Percentiles rank a stretch among this genome's conserved stretches.
Evolutionary conservation across 1,284 basidiomycete genomes (phyloP).

Genomic region (Phaffia rhodozyma): DNA sequence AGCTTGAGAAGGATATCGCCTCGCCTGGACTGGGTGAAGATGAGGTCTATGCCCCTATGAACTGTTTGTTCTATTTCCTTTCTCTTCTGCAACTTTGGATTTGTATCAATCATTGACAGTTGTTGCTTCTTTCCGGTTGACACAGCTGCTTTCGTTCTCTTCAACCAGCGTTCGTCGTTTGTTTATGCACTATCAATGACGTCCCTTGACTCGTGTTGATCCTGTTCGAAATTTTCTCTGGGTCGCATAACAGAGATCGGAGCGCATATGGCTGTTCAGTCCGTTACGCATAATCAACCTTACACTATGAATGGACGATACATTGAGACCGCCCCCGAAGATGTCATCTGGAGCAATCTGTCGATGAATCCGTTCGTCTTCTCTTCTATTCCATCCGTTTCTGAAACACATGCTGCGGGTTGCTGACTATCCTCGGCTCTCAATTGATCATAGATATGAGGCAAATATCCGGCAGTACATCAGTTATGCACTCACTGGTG

Average conservation of each 20-base stretch:
- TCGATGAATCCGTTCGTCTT: constrained; percentile 52
- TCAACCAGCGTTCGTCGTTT: constrained; percentile 50
- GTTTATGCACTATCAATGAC: too few species aligned
- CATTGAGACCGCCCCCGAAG: constrained; percentile 55
- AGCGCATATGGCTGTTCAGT: constrained; percentile 70
- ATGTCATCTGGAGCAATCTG: constrained; percentile 55
- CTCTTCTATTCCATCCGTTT: not conserved
- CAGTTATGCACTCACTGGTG: constrained; percentile 44
- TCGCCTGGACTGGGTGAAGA: constrained; percentile 23
- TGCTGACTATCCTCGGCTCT: not conserved
- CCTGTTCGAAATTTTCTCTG: too few species aligned
- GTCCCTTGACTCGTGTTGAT: too few species aligned
- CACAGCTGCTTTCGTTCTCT: constrained; percentile 69
- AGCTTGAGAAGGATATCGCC: constrained; percentile 38
- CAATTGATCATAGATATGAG: constrained; percentile 46
- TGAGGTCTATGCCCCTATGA: constrained; percentile 50
- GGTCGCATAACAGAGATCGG: constrained; percentile 48
- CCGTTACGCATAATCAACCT: constrained; percentile 61
- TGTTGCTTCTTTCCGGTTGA: constrained; percentile 27
- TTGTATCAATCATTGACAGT: too few species aligned
- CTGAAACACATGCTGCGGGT: not conserved
- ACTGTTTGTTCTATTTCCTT: constrained; percentile 31
- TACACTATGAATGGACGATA: constrained; percentile 50
- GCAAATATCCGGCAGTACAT: constrained; percentile 45
- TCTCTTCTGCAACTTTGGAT: too few species aligned